Base-by-base conservation (phyloP, 1,284 basidiomycete species). In the Grifola frondosa region DNA sequence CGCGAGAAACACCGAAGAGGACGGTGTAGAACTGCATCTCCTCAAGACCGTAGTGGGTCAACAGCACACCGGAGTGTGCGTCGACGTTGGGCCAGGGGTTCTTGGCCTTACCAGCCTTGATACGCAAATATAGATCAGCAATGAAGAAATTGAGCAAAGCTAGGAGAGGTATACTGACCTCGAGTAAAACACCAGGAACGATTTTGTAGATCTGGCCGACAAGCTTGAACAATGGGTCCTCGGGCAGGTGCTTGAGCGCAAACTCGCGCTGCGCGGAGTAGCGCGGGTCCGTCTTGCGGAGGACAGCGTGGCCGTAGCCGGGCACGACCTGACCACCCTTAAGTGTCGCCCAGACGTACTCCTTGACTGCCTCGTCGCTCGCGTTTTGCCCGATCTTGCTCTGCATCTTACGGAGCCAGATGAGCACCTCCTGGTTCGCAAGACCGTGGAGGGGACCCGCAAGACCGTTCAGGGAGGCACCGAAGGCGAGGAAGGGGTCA, bases 391-490 rank as follows among this genome's bases (percentile, higher is more conserved):
- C 93, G 53, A 96, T 81, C 70, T 86, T 78, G 44, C 74, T 60
- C 66, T 91, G 87, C 91, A 97, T 94, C 75, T 89, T 91, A 65
- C 82, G 81, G 53, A 93, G 70, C 91, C 91, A 94, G 56, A 88
- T 59, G 49, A 97, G 78, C 24, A 96, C 93, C 69, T 97, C 94
- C 72, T 97, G 93, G 78, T 97, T 97, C 37, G 93, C 93, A 42
- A 97, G 86, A 64, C 90, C 95, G 74, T 99, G 96, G 26, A 99
- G 84, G 37, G 96, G 96, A 41, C 96, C 96, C 49, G 96, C 96
- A 41, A 98, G 86, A 77, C 96, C 96, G 62, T 96, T 95, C 44
- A 99, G 77, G 30, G 94, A 89, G 41, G 96, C 96, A 46, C 81
- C 83, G 68, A 93, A 98, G 11, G 96, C 81, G 35, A 98, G 81